Evolutionary conservation across 176 grass and related monocot genomes (phyloP).

Genomic region (Musa beccarii): DNA sequence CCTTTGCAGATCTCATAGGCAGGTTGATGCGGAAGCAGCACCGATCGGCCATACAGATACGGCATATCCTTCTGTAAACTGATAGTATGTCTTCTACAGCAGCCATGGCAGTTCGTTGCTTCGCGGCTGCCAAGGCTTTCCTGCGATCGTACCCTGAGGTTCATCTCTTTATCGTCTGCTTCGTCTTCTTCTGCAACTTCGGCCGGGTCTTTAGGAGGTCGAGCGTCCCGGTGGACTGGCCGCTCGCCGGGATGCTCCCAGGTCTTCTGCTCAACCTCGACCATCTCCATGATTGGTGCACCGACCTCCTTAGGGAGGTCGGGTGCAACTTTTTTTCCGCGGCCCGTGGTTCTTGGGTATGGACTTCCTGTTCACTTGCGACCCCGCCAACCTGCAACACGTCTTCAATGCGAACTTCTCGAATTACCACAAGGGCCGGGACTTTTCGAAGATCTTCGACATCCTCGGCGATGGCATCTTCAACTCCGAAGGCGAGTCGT

Average conservation of each 20-base stretch:
- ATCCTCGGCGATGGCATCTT: slow-evolving; percentile 13
- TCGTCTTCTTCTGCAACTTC: neutral
- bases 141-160: neutral
- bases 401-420: slow-evolving; percentile 3
- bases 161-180: neutral
- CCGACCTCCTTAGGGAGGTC: neutral
- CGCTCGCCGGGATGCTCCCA: neutral
- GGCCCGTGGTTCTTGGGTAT: neutral
- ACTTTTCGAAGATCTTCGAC: slow-evolving; percentile 2
- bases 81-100: too few relatives aligned
- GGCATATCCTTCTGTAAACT: too few relatives aligned
- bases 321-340: neutral
- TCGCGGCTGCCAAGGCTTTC: neutral
- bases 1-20: too few relatives aligned
- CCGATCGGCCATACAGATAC: too few relatives aligned
- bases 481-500: neutral
- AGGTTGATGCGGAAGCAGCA: too few relatives aligned
- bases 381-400: slow-evolving; percentile 9
- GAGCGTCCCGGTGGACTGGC: neutral
- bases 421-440: slow-evolving; percentile 1
- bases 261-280: neutral
- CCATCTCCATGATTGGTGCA: neutral
- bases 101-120: neutral
- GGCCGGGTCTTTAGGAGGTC: neutral
- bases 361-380: neutral